phyloP scores from a whole-genome alignment of 495 filamentous ascomycete species.

The Clohesyomyces aquaticus region DNA sequence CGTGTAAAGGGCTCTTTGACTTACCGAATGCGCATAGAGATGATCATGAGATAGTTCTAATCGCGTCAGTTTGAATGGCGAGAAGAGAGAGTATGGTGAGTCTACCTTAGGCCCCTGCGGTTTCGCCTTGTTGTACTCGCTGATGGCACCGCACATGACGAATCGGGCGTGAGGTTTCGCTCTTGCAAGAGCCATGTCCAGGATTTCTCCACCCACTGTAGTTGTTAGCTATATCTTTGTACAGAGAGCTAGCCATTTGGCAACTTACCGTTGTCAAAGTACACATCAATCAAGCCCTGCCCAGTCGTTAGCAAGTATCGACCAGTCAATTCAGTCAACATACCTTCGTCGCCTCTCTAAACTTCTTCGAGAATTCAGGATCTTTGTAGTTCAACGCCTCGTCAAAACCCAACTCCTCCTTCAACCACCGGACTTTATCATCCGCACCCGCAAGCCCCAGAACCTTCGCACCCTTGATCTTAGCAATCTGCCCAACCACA shows the following conservation, averaged over 20 bases:
- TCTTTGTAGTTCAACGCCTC: slow-evolving; percentile 47
- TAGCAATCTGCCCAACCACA: slow-evolving; percentile 71
- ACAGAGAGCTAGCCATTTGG: slow-evolving; percentile 52
- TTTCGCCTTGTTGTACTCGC: slow-evolving; percentile 57
- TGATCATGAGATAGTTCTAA: slow-evolving; percentile 57
- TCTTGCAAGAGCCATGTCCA: slow-evolving; percentile 56
- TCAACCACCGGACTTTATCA: slow-evolving; percentile 47
- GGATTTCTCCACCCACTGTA: slow-evolving; percentile 56
- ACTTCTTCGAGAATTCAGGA: slow-evolving; percentile 37
- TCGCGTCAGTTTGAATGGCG: not conserved
- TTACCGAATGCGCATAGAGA: slow-evolving; percentile 49
- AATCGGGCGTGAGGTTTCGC: slow-evolving; percentile 56
- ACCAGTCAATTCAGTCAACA: not conserved
- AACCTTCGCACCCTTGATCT: slow-evolving; percentile 62
- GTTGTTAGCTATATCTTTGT: slow-evolving; percentile 46
- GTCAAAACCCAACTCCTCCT: slow-evolving; percentile 44
- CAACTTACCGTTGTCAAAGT: slow-evolving; percentile 63
- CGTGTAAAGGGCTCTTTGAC: no score
- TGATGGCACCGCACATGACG: slow-evolving; percentile 60
- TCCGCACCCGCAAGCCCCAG: slow-evolving; percentile 57
- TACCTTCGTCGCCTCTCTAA: slow-evolving; percentile 39
- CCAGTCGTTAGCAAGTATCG: slow-evolving; percentile 27
- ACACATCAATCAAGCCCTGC: slow-evolving; percentile 60
- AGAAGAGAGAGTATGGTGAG: not conserved
- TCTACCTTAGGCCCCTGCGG: slow-evolving; percentile 49